Conservation (phyloP, 331 rosid genomes). For the Quercus lobata region DNA sequence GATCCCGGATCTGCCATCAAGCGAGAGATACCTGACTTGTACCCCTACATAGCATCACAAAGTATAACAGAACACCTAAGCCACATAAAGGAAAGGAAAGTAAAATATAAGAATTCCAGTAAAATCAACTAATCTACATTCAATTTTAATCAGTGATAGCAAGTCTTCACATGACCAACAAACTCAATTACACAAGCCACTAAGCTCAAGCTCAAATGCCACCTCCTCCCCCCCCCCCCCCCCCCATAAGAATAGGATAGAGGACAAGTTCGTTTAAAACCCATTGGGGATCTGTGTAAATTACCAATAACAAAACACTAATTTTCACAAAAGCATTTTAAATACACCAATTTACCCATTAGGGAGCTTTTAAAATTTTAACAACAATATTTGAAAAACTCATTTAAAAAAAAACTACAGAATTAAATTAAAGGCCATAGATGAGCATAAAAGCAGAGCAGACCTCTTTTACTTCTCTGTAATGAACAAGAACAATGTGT, state of each 20-base stretch:
- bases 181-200: neutral
- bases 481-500: conserved; percentile 82
- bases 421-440: neutral
- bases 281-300: neutral
- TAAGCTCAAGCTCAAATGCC: neutral
- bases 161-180: neutral
- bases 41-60: conserved; percentile 45
- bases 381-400: neutral
- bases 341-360: neutral
- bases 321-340: neutral
- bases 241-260: neutral
- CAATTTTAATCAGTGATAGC: neutral
- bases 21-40: conserved; percentile 46
- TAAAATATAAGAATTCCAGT: neutral
- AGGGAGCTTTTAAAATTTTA: neutral
- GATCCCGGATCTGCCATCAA: conserved; percentile 35
- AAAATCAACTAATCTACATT: neutral
- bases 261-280: neutral
- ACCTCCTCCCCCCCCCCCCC: neutral
- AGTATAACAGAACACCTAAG: conserved; percentile 6
- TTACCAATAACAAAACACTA: neutral
- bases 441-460: neutral
- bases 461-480: conserved; percentile 69
- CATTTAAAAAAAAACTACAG: neutral
- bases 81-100: conserved; percentile 6